Evolutionary conservation across 495 filamentous ascomycete genomes (phyloP), one percentile per base, ranked within the genome.

Genomic region (Xeromyces bisporus): DNA sequence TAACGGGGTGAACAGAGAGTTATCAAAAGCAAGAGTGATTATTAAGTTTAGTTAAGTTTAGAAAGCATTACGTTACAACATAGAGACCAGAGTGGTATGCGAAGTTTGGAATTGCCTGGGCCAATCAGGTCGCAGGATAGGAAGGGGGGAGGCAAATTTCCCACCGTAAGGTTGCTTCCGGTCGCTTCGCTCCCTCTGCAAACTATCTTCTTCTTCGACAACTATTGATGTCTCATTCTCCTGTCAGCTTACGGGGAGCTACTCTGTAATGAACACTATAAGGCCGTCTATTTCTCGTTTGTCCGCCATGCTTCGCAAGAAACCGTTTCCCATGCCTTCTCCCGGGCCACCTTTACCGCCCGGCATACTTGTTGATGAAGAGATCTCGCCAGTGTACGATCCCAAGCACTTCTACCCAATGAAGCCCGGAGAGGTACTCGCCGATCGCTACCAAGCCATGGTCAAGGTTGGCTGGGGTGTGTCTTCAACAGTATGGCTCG

Each of bases 381-480:
- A 58, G 27, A 38, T 20, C 1, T 12, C 48, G 2, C 35, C 46
- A 1, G 32, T 40, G 31, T 56, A 54, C 27, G 26, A 44, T 23
- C 41, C 37, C 13, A 40, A 46, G 28, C 28, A 29, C 28, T 58
- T 41, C 35, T 56, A 46, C 38, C 50, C 52, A 3, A 39, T 32
- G 23, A 37, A 43, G 16, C 31, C 46, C 18, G 48, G 46, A 4
- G 52, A 56, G 15, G 26, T 52, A 11, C 31, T 54, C 15, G 34
- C 45, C 20, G 33, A 45, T 26, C 35, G 41, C 29, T 56, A 52
- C 26, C 43, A 50, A 18, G 42, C 59, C 3, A 28, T 58, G 5
- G 50, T 44, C 9, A 66, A 69, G 38, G 43, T 69, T 13, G 61
- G 62, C 12, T 66, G 45, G 42, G 63, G 61, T 2, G 40, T 44